Percentiles rank a stretch among this genome's conserved stretches.
These are phyloP conservation scores for Aspergillus flavus DNA, from an alignment of 2,329 filamentous ascomycete species.

Conservation along the genomic window DNA sequence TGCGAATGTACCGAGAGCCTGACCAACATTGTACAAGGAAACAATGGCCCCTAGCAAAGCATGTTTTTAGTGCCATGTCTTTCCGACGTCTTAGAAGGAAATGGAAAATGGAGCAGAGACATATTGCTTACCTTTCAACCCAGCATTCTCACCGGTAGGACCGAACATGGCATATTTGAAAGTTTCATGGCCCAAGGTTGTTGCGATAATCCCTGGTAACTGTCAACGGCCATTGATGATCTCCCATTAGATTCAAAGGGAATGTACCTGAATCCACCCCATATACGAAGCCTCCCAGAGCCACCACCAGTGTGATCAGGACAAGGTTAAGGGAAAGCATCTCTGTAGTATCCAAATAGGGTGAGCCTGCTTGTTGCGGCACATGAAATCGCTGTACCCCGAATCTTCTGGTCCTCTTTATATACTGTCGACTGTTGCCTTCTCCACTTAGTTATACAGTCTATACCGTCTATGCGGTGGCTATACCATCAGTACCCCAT, in stretches of 20 bases:
- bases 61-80: neutral
- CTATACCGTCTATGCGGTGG: neutral
- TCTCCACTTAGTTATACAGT: neutral
- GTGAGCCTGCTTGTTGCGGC: neutral
- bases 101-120: neutral
- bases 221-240: neutral
- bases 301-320: constrained; percentile 15
- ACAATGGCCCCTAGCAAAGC: constrained; percentile 20
- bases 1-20: constrained; percentile 25
- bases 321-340: constrained; percentile 15
- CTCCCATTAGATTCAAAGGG: neutral
- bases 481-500: neutral
- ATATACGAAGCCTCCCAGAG: constrained; percentile 19
- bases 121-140: constrained; percentile 8
- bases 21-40: constrained; percentile 25
- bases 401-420: neutral
- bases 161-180: constrained; percentile 22
- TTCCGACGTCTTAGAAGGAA: neutral
- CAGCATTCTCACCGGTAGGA: constrained; percentile 17
- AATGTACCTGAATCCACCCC: constrained; percentile 17
- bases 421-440: neutral
- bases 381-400: neutral
- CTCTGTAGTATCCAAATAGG: neutral
- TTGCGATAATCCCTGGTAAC: constrained; percentile 18
- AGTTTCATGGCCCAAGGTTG: constrained; percentile 19